Percentiles rank a stretch among this genome's conserved stretches.
Evolutionary conservation across 257 asterid species (phyloP).

Genomic region (Scutellaria minor): DNA sequence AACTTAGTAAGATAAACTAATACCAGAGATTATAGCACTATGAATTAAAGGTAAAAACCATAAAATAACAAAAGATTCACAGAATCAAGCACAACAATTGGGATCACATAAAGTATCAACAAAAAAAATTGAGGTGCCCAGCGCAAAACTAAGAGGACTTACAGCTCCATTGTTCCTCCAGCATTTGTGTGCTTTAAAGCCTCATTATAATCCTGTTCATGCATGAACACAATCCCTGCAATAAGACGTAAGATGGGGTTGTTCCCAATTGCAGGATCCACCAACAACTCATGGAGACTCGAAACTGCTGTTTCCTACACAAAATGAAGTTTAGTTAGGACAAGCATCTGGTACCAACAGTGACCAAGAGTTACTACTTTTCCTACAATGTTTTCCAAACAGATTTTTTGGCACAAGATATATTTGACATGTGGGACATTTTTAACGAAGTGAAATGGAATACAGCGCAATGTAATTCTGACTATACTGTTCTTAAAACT

Average conservation of each 20-base stretch:
- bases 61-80: background rate
- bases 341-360: slow-evolving; percentile 23
- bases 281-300: slow-evolving; percentile 84
- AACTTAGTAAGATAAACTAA: background rate
- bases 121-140: slow-evolving; percentile 7
- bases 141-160: slow-evolving; percentile 44
- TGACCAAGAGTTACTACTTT: slow-evolving; percentile 18
- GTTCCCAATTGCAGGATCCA: slow-evolving; percentile 87
- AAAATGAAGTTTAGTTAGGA: slow-evolving; percentile 24
- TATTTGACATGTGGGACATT: background rate
- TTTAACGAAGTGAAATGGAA: background rate
- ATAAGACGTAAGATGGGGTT: slow-evolving; percentile 83
- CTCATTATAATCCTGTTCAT: slow-evolving; percentile 93
- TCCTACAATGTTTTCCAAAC: slow-evolving; percentile 21
- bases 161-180: slow-evolving; percentile 97
- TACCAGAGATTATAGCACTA: slow-evolving; percentile 2
- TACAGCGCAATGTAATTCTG: background rate
- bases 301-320: slow-evolving; percentile 73
- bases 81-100: background rate
- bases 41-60: background rate
- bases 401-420: background rate
- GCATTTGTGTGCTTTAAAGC: slow-evolving; percentile 90
- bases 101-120: slow-evolving; percentile 1
- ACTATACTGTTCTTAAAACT: background rate
- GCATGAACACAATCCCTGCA: slow-evolving; percentile 83